Percentiles rank a stretch among this genome's conserved stretches.
Conservation (phyloP, 2,329 filamentous ascomycete species). For the Colletotrichum orbiculare region DNA sequence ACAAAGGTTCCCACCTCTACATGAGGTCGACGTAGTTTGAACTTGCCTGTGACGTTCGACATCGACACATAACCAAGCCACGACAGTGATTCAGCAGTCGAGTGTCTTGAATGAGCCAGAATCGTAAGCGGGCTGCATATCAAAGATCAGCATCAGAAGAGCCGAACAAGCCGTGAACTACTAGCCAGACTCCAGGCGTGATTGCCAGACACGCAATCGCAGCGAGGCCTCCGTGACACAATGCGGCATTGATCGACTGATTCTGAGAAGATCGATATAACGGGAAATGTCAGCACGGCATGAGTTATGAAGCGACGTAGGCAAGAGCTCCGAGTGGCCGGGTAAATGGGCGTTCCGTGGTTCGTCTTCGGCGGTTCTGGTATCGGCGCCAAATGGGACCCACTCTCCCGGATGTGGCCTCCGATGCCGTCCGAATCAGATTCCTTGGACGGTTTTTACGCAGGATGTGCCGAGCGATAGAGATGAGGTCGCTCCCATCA, state of each 20-base stretch:
- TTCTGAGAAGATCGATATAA: neutral
- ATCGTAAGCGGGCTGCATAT: no score
- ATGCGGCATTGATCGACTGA: slow-evolving; percentile 7
- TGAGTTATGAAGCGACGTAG: neutral
- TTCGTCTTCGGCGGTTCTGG: neutral
- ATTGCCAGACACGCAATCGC: neutral
- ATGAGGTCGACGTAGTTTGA: no score
- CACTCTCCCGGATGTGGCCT: neutral
- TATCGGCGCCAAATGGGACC: slow-evolving; percentile 1
- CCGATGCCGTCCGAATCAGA: slow-evolving; percentile 9
- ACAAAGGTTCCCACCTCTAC: no score
- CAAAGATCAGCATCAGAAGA: no score
- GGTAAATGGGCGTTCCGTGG: slow-evolving; percentile 4
- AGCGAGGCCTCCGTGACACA: neutral
- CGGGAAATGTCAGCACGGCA: neutral
- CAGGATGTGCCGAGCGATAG: neutral
- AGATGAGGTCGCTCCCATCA: neutral
- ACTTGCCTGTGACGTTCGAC: no score
- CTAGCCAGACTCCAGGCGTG: no score
- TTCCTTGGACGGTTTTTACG: neutral
- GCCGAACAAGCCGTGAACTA: no score
- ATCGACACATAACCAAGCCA: no score
- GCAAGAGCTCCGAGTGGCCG: slow-evolving; percentile 4
- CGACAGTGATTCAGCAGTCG: no score
- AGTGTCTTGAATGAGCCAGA: no score